A percentile compares a stretch with the other conserved stretches of the same genome.
Evolutionary conservation across 2,329 filamentous ascomycete species (phyloP).

Genomic region (Aspergillus alliaceus): DNA sequence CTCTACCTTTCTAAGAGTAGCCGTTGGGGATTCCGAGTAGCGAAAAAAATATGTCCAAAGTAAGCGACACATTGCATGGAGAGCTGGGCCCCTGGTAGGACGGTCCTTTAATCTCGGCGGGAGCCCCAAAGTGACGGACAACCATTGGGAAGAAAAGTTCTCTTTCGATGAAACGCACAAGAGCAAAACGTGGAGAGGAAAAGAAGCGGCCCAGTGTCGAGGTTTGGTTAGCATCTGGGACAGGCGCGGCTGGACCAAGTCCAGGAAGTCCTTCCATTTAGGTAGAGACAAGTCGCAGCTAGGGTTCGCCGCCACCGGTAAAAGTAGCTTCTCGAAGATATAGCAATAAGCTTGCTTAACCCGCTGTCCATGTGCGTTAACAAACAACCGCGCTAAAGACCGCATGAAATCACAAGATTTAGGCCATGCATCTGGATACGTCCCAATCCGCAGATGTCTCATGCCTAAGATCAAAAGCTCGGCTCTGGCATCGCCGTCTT

Average conservation of each 20-base stretch:
- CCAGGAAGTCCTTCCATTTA: conserved; percentile 84
- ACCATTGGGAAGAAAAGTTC: conserved; percentile 81
- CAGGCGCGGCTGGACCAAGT: conserved; percentile 74
- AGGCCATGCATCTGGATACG: conserved; percentile 73
- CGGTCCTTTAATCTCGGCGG: conserved; percentile 85
- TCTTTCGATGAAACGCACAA: conserved; percentile 87
- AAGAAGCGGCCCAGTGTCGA: conserved; percentile 85
- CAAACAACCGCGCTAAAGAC: conserved; percentile 77
- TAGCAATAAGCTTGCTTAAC: conserved; percentile 96
- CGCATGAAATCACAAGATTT: conserved; percentile 87
- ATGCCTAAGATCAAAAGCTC: conserved; percentile 88
- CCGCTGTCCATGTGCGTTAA: conserved; percentile 78
- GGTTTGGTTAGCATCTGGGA: conserved; percentile 86
- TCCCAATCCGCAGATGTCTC: conserved; percentile 80
- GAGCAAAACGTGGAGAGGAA: conserved; percentile 82
- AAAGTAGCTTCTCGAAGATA: conserved; percentile 79
- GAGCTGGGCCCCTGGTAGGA: conserved; percentile 70
- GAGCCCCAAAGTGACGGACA: conserved; percentile 73
- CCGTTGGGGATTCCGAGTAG: conserved; percentile 67
- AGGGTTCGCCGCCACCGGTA: conserved; percentile 82
- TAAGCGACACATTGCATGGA: conserved; percentile 86
- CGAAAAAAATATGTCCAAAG: conserved; percentile 95
- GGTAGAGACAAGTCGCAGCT: conserved; percentile 73
- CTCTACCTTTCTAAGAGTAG: conserved; percentile 76
- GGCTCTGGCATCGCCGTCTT: conserved; percentile 75